These are phyloP conservation scores for Venturia aucupariae DNA, from an alignment of 2,329 filamentous ascomycete species.

Conservation along the genomic window DNA sequence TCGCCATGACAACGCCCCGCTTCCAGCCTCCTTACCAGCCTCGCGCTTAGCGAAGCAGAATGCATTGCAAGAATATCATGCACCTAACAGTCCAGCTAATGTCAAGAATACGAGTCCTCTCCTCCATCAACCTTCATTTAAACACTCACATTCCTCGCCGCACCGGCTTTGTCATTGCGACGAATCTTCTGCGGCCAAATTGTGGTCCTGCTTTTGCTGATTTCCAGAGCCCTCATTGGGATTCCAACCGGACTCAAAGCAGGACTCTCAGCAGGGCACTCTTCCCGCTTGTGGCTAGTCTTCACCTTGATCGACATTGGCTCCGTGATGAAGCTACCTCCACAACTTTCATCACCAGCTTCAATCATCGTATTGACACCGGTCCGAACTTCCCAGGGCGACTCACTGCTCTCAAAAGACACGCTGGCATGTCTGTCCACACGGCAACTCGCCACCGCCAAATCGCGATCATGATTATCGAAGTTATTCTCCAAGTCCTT, in stretches of 20 bases:
- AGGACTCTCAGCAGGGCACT: not conserved
- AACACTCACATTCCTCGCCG: not conserved
- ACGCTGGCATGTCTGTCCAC: not conserved
- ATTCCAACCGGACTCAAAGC: not conserved
- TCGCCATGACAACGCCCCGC: not conserved
- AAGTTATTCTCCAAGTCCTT: not conserved
- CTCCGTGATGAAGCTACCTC: not conserved
- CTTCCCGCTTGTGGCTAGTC: not conserved
- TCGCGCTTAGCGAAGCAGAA: not conserved
- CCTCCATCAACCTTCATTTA: not conserved
- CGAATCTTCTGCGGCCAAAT: too few species aligned
- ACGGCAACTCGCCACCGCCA: not conserved
- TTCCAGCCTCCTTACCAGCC: not conserved
- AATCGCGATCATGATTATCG: not conserved
- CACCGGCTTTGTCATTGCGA: too few species aligned
- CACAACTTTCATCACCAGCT: not conserved
- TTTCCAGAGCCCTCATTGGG: too few species aligned
- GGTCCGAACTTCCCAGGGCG: not conserved
- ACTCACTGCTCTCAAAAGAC: not conserved
- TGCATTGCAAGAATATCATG: not conserved
- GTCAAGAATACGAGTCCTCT: not conserved
- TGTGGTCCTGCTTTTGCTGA: too few species aligned
- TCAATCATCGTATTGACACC: not conserved
- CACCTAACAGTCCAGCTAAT: too few species aligned
- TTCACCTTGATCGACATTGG: not conserved